Evolutionary conservation across 371 early-diverging fungal species (phyloP), one percentile per base, ranked within the genome.

Genomic region (Batkoa obscura): DNA sequence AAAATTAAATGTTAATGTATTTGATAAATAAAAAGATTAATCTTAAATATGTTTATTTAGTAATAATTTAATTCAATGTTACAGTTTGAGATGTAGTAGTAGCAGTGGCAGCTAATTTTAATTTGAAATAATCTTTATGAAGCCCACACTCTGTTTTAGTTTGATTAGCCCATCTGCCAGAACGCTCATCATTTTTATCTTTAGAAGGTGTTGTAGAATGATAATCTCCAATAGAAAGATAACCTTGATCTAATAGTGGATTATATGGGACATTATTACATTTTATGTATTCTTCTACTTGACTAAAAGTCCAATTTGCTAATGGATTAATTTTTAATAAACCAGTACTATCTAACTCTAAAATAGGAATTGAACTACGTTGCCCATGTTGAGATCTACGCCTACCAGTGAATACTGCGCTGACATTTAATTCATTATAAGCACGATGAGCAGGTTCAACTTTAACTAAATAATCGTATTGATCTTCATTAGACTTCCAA

Each of bases 101-200:
- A 23, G 23, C 23, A 23, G 23, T 23, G 23, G 23, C 23, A 23
- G 23, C 23, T 23, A 23, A 23, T 34, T 83, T 74, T 86, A 89
- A 86, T 72, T 85, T 79, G 70, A 91, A 87, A 65, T 91, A 93
- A 60, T 93, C 90, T 66, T 91, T 88, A 67, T 93, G 94, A 47
- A 93, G 68, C 3, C 94, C 94, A 60, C 94, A 93, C 68, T 93
- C 94, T 0, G 85, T 79, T 74, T 93, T 90, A 59, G 80, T 75
- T 58, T 80, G 71, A n/a, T 87, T 88, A 56, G 73, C 69, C 90
- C 90, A 94, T 42, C 94, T 78, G 6, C 94, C 94, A n/a, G 78
- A 81, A 3, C 94, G 79, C 67, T 94, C 94, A 51, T 79, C 79
- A 45, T 76, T 80, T 4, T 74, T 73, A 30, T 76, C 70, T 43